Base-by-base conservation (phyloP, 192 early-diverging fungal species). In the Rhizophagus prolifer region DNA sequence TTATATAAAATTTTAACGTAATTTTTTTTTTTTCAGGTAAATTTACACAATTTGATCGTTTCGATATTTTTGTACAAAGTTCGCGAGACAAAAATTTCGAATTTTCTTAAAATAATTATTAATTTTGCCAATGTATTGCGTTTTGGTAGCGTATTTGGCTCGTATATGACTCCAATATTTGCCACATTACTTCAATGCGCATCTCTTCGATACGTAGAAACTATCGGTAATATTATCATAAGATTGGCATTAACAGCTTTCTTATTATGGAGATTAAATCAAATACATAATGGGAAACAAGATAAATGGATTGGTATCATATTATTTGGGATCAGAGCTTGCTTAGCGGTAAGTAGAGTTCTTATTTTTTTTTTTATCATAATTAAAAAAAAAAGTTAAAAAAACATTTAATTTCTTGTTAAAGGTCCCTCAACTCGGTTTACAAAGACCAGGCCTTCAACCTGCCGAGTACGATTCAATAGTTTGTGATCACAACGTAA, bases 251-350 rank as follows among this genome's bases (percentile, higher is more conserved):
- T 75, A 14, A 13, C 44, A 5, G 19, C 28, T 54, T 75, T 75
- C 25, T 66, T 75, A 50, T 47, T 75, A n/a, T 75, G 63, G 60
- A 25, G 63, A 19, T 64, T 75, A 66, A 64, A 41, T 16, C 74
- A 75, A 75, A 30, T 75, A 13, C 25, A 66, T 30, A 16, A 50
- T 34, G 21, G 14, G 7, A 19, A 25, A 31, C 3, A 4, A n/a
- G 74, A 75, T 67, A 28, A 19, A 16, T 46, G 34, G 34, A n/a
- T 50, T 47, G 59, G 74, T 9, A 23, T 19, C 1, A 54, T 44
- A 30, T 54, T 75, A 30, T 75, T 65, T 6, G 10, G 41, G 9
- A 16, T 9, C 6, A 75, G 34, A 21, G 0, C 47, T 14, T 1
- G 50, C 6, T 16, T 50, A 28, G 21, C 26, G 4, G 74, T 75